These are phyloP conservation scores for Aspergillus brasiliensis DNA, from an alignment of 2,329 filamentous ascomycete species.

Conservation along the genomic window DNA sequence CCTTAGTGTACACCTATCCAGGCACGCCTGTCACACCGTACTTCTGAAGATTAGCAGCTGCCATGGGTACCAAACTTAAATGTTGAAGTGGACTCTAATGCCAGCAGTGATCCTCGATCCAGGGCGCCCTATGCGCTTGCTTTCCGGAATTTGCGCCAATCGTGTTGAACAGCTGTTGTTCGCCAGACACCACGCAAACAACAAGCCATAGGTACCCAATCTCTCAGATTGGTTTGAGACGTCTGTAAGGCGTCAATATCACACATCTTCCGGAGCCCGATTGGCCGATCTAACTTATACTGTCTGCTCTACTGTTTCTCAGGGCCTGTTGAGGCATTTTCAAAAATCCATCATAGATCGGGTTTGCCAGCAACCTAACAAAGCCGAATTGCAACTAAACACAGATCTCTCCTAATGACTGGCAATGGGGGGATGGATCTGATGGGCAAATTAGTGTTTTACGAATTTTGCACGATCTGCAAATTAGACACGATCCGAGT, in stretches of 20 bases:
- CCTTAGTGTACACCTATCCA: neutral
- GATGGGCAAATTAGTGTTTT: neutral
- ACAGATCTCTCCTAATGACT: neutral
- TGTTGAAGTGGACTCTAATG: neutral
- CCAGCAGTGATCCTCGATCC: neutral
- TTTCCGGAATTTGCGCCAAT: neutral
- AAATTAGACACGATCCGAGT: neutral
- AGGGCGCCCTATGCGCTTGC: neutral
- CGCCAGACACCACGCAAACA: neutral
- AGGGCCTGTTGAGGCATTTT: neutral
- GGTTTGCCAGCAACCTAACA: neutral
- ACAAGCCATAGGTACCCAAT: neutral
- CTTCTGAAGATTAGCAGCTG: neutral
- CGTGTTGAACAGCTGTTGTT: neutral
- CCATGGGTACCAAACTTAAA: neutral
- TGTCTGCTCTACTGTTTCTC: neutral
- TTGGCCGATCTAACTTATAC: neutral
- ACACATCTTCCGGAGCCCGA: neutral
- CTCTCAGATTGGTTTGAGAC: neutral
- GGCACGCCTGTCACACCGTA: neutral
- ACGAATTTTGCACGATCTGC: neutral
- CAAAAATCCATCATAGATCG: neutral
- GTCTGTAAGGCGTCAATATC: neutral
- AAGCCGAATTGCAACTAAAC: neutral
- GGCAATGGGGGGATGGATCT: neutral